Percentiles rank a stretch among this genome's conserved stretches.
Evolutionary conservation across 2,329 filamentous ascomycete genomes (phyloP).

Genomic region (Calonectria fujianensis): DNA sequence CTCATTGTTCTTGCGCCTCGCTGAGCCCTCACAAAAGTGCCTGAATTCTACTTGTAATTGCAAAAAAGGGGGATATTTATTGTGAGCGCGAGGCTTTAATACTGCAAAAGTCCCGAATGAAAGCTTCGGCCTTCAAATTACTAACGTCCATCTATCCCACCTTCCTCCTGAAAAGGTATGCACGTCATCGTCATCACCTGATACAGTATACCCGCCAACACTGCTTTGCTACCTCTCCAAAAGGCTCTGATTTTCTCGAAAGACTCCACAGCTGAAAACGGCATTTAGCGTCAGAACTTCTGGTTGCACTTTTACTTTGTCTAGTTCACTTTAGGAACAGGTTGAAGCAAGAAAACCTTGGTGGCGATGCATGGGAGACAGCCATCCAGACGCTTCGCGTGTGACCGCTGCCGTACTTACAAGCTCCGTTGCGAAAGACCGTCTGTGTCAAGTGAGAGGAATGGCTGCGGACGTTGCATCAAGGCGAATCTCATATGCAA

Average conservation of each 20-base stretch:
- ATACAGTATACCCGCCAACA: background rate
- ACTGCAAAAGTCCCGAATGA: background rate
- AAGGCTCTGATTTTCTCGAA: background rate
- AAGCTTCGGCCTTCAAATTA: background rate
- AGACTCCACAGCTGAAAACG: background rate
- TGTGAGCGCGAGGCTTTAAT: background rate
- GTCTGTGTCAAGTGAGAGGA: background rate
- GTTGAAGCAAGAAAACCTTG: background rate
- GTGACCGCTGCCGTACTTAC: slow-evolving; percentile 4
- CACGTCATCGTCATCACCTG: background rate
- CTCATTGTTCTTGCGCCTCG: background rate
- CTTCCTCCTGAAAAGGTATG: background rate
- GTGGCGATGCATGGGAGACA: background rate
- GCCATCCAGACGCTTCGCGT: slow-evolving; percentile 11
- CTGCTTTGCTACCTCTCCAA: background rate
- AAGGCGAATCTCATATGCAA: slow-evolving; percentile 4
- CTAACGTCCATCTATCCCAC: background rate
- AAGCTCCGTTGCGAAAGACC: slow-evolving; percentile 4
- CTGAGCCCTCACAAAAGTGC: background rate
- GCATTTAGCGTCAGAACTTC: background rate
- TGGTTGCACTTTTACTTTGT: background rate
- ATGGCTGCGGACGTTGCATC: slow-evolving; percentile 7
- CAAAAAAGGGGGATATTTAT: background rate
- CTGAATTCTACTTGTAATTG: background rate
- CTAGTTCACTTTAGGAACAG: background rate